A percentile compares a stretch with the other conserved stretches of the same genome.
These are phyloP conservation scores for Leccinum olivaceoglutinosum DNA, from an alignment of 1,284 basidiomycete species.

Conservation along the genomic window DNA sequence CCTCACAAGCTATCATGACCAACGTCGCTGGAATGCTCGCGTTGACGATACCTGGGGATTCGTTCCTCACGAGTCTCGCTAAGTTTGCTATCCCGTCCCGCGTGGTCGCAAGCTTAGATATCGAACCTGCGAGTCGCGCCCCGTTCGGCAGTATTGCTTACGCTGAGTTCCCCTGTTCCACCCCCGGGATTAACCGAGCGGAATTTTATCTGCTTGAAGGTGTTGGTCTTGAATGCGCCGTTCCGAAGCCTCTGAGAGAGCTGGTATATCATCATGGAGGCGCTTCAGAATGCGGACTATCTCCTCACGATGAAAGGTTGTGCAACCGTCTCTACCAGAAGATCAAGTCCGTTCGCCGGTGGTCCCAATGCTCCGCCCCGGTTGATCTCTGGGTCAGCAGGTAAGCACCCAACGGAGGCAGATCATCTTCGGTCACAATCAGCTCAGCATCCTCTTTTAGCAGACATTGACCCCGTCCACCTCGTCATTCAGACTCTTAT, in stretches of 20 bases:
- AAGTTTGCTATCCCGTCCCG: conserved; percentile 86
- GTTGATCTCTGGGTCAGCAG: conserved; percentile 31
- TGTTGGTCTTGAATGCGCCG: conserved; percentile 72
- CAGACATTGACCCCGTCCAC: conserved; percentile 72
- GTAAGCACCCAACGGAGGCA: conserved; percentile 18
- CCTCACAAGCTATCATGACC: conserved; percentile 79
- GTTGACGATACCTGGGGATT: conserved; percentile 84
- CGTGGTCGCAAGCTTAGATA: conserved; percentile 80
- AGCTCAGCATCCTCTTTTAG: conserved; percentile 53
- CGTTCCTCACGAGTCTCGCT: conserved; percentile 83
- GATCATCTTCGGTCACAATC: conserved; percentile 12
- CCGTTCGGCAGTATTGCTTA: conserved; percentile 53
- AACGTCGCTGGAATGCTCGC: conserved; percentile 87
- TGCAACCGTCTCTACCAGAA: conserved; percentile 24
- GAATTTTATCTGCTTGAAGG: conserved; percentile 87
- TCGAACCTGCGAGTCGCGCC: conserved; percentile 56
- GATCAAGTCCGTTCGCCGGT: conserved; percentile 33
- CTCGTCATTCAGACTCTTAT: conserved; percentile 49
- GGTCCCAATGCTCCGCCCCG: conserved; percentile 31
- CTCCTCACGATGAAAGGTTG: conserved; percentile 64
- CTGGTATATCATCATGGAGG: conserved; percentile 90
- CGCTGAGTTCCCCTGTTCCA: conserved; percentile 13
- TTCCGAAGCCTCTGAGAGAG: conserved; percentile 79
- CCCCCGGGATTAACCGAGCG: conserved; percentile 78
- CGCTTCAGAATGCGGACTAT: conserved; percentile 89